Conservation (phyloP, 768 basidiomycete genomes). For the Amylocystis lapponica region DNA sequence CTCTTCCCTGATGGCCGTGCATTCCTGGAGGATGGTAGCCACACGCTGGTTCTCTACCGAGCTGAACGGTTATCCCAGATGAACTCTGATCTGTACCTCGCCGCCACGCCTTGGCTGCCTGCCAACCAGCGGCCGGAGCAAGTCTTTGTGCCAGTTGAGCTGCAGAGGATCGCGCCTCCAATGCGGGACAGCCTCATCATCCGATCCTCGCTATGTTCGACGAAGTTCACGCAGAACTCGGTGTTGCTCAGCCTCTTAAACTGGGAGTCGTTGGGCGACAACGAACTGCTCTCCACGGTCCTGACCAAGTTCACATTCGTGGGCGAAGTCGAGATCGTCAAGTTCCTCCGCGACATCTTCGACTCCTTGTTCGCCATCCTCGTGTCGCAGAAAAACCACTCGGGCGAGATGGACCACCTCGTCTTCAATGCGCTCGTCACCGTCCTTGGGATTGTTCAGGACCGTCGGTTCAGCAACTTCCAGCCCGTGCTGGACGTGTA, state of each 20-base stretch:
- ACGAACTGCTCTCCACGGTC: constrained; percentile 61
- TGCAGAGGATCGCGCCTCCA: constrained; percentile 61
- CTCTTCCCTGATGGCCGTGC: constrained; percentile 71
- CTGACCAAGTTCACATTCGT: constrained; percentile 87
- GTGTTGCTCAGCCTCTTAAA: constrained; percentile 74
- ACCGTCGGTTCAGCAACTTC: constrained; percentile 93
- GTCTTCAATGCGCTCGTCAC: constrained; percentile 91
- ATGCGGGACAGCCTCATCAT: constrained; percentile 75
- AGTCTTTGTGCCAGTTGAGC: constrained; percentile 48
- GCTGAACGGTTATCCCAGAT: constrained; percentile 66
- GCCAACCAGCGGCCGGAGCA: constrained; percentile 58
- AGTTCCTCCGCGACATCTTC: constrained; percentile 86
- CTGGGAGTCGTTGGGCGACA: constrained; percentile 70
- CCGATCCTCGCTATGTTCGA: constrained; percentile 89
- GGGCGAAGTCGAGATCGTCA: constrained; percentile 91
- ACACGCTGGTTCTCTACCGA: constrained; percentile 77
- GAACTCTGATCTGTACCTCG: constrained; percentile 65
- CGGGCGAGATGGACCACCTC: constrained; percentile 74
- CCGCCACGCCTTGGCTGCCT: constrained; percentile 55
- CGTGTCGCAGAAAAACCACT: constrained; percentile 63
- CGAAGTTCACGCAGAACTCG: constrained; percentile 85
- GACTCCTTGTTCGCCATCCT: constrained; percentile 91
- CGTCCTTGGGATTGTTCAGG: constrained; percentile 88
- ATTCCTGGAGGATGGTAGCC: constrained; percentile 87
- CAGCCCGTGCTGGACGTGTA: constrained; percentile 91